Evolutionary conservation across 1,284 basidiomycete genomes (phyloP).

Genomic region (Trichosporon sp.): DNA sequence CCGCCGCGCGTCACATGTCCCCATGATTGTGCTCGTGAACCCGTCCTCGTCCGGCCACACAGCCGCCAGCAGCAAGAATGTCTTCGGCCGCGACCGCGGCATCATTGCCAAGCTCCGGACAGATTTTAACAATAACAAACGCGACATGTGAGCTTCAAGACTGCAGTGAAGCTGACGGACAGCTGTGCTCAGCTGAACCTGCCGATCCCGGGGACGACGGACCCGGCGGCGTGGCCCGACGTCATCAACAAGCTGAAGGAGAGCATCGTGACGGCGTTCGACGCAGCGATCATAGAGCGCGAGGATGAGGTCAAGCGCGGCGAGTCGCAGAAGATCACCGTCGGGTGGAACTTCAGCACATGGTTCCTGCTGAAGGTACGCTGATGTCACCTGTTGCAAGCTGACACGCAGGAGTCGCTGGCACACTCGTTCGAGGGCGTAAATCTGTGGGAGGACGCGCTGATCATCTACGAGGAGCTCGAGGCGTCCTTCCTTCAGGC

Average conservation of each 20-base stretch:
- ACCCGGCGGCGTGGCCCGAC: slow-evolving; percentile 83
- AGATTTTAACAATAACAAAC: slow-evolving; percentile 86
- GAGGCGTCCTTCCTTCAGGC: slow-evolving; percentile 77
- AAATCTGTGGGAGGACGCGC: slow-evolving; percentile 80
- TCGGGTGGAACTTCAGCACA: slow-evolving; percentile 95
- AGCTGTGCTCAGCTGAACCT: slow-evolving; percentile 70
- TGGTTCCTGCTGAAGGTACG: slow-evolving; percentile 88
- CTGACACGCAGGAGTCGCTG: slow-evolving; percentile 70
- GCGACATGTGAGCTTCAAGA: slow-evolving; percentile 63
- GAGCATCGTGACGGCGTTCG: slow-evolving; percentile 73
- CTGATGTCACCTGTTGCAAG: background rate
- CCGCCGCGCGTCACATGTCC: slow-evolving; percentile 73
- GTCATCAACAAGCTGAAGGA: slow-evolving; percentile 86
- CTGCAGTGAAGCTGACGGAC: background rate
- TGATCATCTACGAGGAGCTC: slow-evolving; percentile 85
- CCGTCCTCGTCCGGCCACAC: slow-evolving; percentile 23
- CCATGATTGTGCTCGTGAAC: slow-evolving; percentile 80
- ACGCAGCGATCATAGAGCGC: slow-evolving; percentile 66
- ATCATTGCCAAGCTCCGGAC: slow-evolving; percentile 84
- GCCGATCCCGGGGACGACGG: slow-evolving; percentile 44
- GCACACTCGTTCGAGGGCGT: slow-evolving; percentile 89
- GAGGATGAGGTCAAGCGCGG: slow-evolving; percentile 84
- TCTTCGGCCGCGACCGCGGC: slow-evolving; percentile 50
- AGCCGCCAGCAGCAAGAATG: slow-evolving; percentile 57
- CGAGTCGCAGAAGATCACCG: slow-evolving; percentile 77